Base-by-base conservation (phyloP, 495 filamentous ascomycete genomes). In the Xylaria venustula region DNA sequence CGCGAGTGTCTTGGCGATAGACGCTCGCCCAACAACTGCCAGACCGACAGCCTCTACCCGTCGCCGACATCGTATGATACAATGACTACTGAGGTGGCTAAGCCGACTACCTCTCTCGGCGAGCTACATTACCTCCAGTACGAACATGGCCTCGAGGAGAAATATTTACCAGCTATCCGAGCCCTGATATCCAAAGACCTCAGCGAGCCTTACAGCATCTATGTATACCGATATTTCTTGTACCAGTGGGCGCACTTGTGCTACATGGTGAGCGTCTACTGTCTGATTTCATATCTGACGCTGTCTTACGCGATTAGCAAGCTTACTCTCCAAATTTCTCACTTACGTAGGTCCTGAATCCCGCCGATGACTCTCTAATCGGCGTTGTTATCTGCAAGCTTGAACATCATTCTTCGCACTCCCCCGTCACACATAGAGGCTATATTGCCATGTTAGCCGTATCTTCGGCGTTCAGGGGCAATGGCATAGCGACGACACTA, bases 371-470 rank as follows among this genome's bases (percentile, higher is more conserved):
- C 25, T 75, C 73, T 34, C 75, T 85, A 62, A 81, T 96, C 45
- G 95, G 95, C 48, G 93, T 98, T 28, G 89, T 99, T n/a, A 87
- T 99, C 56, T 95, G 87, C 64, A 99, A 99, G 70, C 86, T 99
- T 25, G 95, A 99, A 73, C 84, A 84, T 14, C 95, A 98, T 75
- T 82, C 85, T 19, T 79, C 81, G 0, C 83, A 86, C 47, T 81
- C 81, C 9, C 84, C 87, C 1, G 88, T 92, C 11, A 91, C 91
- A 0, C 72, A 92, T 60, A 87, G 95, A 54, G 95, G 95, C 54
- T 99, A 99, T 77, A 97, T 99, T 63, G 95, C 95, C 70, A 99
- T 99, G 95, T 82, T 99, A 50, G 95, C 93, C 25, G 91, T 95
- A 25, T 83, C 85, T 52, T 83, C 91, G 54, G 79, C 86, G 22